These are phyloP conservation scores for Themeda triandra DNA, from an alignment of 176 grass and related monocot species.

Conservation along the genomic window DNA sequence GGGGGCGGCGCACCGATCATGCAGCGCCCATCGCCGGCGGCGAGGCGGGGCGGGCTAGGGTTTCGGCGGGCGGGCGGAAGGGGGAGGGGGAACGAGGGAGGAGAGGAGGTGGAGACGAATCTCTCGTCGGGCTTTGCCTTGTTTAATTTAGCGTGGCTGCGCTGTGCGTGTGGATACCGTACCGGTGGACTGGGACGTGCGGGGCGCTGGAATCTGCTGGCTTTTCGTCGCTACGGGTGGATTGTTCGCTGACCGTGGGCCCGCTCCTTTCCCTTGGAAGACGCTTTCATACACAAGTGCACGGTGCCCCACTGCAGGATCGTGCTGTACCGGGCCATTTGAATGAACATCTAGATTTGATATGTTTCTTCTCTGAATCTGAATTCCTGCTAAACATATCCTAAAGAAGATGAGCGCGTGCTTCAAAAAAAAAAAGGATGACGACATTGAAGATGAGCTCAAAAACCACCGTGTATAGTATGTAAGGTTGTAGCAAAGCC, in stretches of 20 bases:
- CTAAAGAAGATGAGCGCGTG: too few relatives aligned
- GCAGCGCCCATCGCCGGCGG: constrained; percentile 46
- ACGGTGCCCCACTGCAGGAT: too few relatives aligned
- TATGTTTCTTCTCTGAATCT: too few relatives aligned
- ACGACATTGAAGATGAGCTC: too few relatives aligned
- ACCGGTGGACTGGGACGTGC: constrained; percentile 1
- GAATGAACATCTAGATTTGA: too few relatives aligned
- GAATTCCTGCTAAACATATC: too few relatives aligned
- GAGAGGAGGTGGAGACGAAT: constrained; percentile 11
- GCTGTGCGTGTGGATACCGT: not conserved
- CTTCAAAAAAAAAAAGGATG: too few relatives aligned
- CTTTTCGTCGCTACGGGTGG: constrained; percentile 19
- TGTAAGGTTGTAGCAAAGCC: too few relatives aligned
- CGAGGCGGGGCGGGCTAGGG: constrained; percentile 50
- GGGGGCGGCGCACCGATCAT: constrained; percentile 39
- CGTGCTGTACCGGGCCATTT: too few relatives aligned
- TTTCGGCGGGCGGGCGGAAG: constrained; percentile 24
- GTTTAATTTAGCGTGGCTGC: constrained; percentile 12
- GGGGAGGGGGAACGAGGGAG: not conserved
- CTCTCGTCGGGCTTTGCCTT: not conserved
- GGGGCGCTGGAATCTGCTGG: constrained; percentile 11
- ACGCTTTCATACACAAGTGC: too few relatives aligned
- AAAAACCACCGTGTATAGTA: too few relatives aligned
- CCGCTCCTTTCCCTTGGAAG: not conserved
- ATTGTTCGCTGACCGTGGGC: not conserved